Evolutionary conservation across 768 basidiomycete species (phyloP).

Genomic region (Boletus rubroflammeus): DNA sequence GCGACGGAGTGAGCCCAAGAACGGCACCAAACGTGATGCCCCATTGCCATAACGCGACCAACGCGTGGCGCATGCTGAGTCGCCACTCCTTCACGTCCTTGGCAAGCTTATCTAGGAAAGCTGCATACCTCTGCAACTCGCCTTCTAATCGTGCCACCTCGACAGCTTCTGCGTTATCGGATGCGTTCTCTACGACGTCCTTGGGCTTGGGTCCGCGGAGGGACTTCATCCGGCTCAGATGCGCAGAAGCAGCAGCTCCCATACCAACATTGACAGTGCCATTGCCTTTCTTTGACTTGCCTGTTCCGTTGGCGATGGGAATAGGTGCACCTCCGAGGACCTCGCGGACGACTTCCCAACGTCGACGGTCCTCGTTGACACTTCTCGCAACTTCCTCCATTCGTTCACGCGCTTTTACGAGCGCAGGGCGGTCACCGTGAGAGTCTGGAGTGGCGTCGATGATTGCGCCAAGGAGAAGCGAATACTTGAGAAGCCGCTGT

Average conservation of each 20-base stretch:
- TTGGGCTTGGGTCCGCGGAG: conserved; percentile 37
- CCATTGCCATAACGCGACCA: conserved; percentile 56
- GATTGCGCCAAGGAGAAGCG: conserved; percentile 75
- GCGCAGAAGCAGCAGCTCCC: conserved; percentile 53
- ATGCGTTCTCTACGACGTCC: conserved; percentile 23
- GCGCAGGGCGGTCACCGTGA: conserved; percentile 55
- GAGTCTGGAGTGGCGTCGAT: conserved; percentile 68
- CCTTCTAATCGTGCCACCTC: conserved; percentile 53
- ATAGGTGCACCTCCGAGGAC: conserved; percentile 48
- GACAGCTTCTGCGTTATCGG: conserved; percentile 41
- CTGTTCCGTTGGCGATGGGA: conserved; percentile 36
- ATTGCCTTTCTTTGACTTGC: conserved; percentile 39
- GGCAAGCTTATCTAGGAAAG: conserved; percentile 59
- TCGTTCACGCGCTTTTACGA: conserved; percentile 31
- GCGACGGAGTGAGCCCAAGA: conserved; percentile 52
- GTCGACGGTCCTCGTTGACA: conserved; percentile 74
- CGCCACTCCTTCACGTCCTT: conserved; percentile 65
- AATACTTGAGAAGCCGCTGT: conserved; percentile 92
- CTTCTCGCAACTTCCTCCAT: conserved; percentile 73
- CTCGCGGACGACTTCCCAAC: conserved; percentile 76
- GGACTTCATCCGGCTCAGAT: conserved; percentile 58
- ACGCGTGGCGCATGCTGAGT: conserved; percentile 44
- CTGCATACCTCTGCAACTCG: conserved; percentile 54
- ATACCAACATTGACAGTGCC: conserved; percentile 39
- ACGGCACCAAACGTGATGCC: conserved; percentile 62